Evolutionary conservation across 2,329 filamentous ascomycete genomes (phyloP).

Genomic region (Alternaria postmessia): DNA sequence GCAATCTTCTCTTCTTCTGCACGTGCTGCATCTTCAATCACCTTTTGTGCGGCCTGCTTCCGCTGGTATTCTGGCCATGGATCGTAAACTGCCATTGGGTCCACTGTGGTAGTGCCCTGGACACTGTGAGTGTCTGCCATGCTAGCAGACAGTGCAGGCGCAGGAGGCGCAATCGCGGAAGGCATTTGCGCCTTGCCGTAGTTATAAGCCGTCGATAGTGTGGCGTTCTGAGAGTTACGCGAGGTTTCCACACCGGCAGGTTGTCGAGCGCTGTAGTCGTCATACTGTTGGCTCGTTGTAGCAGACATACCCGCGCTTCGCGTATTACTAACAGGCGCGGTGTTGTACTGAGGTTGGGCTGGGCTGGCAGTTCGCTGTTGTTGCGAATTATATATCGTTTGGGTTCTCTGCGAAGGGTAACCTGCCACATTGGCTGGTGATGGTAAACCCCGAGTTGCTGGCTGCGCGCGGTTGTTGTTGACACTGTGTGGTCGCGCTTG

Average conservation of each 20-base stretch:
- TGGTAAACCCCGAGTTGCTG: conserved; percentile 26
- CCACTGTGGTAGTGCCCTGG: conserved; percentile 55
- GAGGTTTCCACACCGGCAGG: conserved; percentile 32
- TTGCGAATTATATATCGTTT: conserved; percentile 36
- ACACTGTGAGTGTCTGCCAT: conserved; percentile 29
- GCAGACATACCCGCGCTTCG: conserved; percentile 22
- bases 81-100: conserved; percentile 64
- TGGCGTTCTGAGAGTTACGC: conserved; percentile 19
- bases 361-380: conserved; percentile 41
- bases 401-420: conserved; percentile 37
- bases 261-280: conserved; percentile 32
- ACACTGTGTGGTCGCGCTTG: conserved; percentile 40
- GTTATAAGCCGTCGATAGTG: conserved; percentile 30
- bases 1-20: conserved; percentile 46
- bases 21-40: conserved; percentile 42
- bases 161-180: conserved; percentile 23
- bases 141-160: conserved; percentile 23
- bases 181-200: conserved; percentile 25
- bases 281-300: conserved; percentile 28
- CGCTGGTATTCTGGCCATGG: conserved; percentile 60
- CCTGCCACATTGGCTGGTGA: conserved; percentile 36
- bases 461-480: conserved; percentile 34
- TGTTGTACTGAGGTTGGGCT: conserved; percentile 35
- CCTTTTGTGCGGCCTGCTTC: conserved; percentile 49
- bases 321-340: conserved; percentile 16